phyloP scores from a whole-genome alignment of 148 eudicot genomes.

The Rhododendron ferrugineum region DNA sequence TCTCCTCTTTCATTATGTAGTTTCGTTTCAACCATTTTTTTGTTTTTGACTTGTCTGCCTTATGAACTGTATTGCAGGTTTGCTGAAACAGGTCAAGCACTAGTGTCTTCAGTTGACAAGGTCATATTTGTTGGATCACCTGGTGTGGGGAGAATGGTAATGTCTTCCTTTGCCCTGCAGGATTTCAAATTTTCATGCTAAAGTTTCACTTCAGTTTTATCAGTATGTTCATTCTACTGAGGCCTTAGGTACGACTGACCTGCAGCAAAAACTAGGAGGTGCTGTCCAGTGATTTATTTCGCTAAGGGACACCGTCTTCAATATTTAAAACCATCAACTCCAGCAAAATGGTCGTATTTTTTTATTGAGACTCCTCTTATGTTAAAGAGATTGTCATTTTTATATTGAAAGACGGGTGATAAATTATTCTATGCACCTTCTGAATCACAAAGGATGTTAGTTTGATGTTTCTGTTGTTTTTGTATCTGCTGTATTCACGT shows the following conservation, averaged over 20 bases:
- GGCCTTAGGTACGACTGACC: background rate
- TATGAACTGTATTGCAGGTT: slow-evolving; percentile 47
- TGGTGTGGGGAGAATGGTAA: slow-evolving; percentile 90
- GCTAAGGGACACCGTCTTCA: background rate
- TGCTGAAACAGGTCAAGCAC: slow-evolving; percentile 98
- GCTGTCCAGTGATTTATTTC: background rate
- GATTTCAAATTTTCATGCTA: background rate
- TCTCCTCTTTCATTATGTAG: slow-evolving; percentile 1
- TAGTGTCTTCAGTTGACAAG: slow-evolving; percentile 95
- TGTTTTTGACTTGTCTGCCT: slow-evolving; percentile 13
- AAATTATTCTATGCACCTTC: background rate
- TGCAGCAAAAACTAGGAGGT: background rate
- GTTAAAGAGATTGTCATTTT: background rate
- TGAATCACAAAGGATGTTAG: background rate
- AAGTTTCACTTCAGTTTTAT: background rate
- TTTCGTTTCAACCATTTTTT: background rate
- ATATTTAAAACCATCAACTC: background rate
- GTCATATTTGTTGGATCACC: slow-evolving; percentile 99
- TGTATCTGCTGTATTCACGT: background rate
- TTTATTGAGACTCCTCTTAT: background rate
- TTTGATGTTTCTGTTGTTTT: background rate
- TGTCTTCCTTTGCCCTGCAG: slow-evolving; percentile 3
- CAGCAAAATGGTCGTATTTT: background rate
- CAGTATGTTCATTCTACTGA: background rate
- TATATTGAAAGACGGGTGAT: background rate